Conservation (phyloP, 257 asterid genomes). For the Salvia rosmarinus region DNA sequence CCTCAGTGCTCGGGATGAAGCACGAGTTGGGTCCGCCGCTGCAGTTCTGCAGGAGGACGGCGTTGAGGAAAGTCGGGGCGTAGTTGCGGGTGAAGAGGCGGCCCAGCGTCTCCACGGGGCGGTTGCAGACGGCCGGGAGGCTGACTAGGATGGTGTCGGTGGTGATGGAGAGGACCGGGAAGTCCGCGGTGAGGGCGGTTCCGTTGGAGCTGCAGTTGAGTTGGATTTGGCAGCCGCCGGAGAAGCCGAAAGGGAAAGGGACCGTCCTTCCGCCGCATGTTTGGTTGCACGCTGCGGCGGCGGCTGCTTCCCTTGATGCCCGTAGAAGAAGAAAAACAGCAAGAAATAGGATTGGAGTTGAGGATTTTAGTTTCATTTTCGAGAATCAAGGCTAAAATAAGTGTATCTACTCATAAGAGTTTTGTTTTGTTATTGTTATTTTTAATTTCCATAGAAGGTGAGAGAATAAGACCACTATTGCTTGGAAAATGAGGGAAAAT, state of each 20-base stretch:
- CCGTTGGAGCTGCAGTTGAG: constrained; percentile 62
- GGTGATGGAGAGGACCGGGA: constrained; percentile 49
- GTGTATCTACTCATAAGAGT: too few species aligned
- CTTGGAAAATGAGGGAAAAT: too few species aligned
- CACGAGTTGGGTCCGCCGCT: constrained; percentile 38
- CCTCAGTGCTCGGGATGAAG: constrained; percentile 59
- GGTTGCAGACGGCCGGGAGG: constrained; percentile 52
- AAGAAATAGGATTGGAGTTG: neutral
- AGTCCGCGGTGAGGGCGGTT: constrained; percentile 43
- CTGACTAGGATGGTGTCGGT: constrained; percentile 44
- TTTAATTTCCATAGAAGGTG: too few species aligned
- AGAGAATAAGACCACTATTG: too few species aligned
- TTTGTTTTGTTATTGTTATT: neutral
- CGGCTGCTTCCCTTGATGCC: neutral
- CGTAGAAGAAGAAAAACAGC: constrained; percentile 14
- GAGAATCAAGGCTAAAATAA: too few species aligned
- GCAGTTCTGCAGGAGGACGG: constrained; percentile 27
- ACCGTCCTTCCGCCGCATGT: constrained; percentile 55
- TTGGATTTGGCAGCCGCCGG: constrained; percentile 62
- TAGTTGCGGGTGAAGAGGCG: constrained; percentile 44
- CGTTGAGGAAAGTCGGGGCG: neutral
- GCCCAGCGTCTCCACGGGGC: constrained; percentile 47
- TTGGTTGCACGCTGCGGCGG: constrained; percentile 44
- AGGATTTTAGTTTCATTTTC: constrained; percentile 19
- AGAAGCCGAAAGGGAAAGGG: constrained; percentile 77